These are phyloP conservation scores for Septoria petroselini DNA, from an alignment of 2,329 filamentous ascomycete genomes.

Conservation along the genomic window DNA sequence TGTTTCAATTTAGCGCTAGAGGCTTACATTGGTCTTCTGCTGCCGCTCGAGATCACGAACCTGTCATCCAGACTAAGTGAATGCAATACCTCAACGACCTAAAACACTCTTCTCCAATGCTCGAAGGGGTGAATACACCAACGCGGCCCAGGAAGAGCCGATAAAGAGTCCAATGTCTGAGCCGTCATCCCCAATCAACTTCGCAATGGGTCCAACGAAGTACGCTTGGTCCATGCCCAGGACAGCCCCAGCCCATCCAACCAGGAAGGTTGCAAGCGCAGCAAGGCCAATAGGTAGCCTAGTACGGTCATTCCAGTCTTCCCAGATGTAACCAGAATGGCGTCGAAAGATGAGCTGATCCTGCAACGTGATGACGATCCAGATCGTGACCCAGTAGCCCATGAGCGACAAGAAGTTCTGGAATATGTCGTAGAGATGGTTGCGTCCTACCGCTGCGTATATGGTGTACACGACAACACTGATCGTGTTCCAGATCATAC, in stretches of 20 bases:
- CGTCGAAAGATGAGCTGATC: conserved; percentile 44
- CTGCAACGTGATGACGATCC: conserved; percentile 43
- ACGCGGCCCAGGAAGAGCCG: conserved; percentile 5
- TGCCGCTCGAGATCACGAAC: too few species aligned
- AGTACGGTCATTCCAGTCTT: conserved; percentile 40
- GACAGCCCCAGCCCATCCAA: conserved; percentile 30
- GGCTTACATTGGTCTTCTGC: too few species aligned
- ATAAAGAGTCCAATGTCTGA: conserved; percentile 11
- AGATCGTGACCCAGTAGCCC: conserved; percentile 48
- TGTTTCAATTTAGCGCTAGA: too few species aligned
- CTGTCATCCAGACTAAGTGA: too few species aligned
- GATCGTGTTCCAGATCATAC: conserved; percentile 24
- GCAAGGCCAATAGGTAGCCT: conserved; percentile 45
- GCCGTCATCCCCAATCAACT: conserved; percentile 15
- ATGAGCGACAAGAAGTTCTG: conserved; percentile 48
- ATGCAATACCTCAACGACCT: background rate
- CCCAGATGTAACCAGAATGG: conserved; percentile 37
- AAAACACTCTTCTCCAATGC: conserved; percentile 10
- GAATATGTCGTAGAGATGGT: conserved; percentile 46
- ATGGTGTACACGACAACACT: conserved; percentile 40
- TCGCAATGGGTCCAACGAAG: conserved; percentile 29
- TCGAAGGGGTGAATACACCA: conserved; percentile 9
- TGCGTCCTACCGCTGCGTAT: conserved; percentile 46
- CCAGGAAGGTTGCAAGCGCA: conserved; percentile 32
- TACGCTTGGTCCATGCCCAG: conserved; percentile 31